A percentile compares a stretch with the other conserved stretches of the same genome.
These are phyloP conservation scores for Syzygium jambos DNA, from an alignment of 345 rosid genomes.

Conservation along the genomic window DNA sequence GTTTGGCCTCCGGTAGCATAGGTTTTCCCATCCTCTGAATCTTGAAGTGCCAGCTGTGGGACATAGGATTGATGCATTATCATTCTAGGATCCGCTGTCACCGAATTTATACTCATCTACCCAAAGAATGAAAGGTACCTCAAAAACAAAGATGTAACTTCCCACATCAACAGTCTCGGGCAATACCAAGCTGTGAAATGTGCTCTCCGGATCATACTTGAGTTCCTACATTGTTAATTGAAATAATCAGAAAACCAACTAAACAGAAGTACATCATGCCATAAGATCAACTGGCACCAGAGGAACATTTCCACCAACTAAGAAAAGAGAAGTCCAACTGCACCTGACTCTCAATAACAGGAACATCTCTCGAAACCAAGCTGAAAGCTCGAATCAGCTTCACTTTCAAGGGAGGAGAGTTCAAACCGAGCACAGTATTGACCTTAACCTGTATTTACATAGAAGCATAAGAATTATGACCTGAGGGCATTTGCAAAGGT, in stretches of 20 bases:
- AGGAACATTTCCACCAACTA: background rate
- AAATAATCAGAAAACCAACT: background rate
- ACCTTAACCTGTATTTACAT: slow-evolving; percentile 60
- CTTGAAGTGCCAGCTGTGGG: slow-evolving; percentile 52
- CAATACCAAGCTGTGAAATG: slow-evolving; percentile 36
- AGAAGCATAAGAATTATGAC: background rate
- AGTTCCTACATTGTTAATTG: slow-evolving; percentile 51
- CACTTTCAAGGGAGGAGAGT: slow-evolving; percentile 74
- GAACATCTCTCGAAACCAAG: slow-evolving; percentile 39
- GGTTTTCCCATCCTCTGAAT: slow-evolving; percentile 41
- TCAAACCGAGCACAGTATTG: slow-evolving; percentile 75
- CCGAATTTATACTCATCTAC: background rate
- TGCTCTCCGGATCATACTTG: slow-evolving; percentile 46
- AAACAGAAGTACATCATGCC: background rate
- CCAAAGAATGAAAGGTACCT: slow-evolving; percentile 35
- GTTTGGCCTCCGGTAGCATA: slow-evolving; percentile 58
- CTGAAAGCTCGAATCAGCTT: slow-evolving; percentile 48
- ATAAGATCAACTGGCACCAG: background rate
- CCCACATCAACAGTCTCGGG: slow-evolving; percentile 74
- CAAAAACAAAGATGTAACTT: slow-evolving; percentile 65
- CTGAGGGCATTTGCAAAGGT: background rate
- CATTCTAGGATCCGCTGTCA: background rate
- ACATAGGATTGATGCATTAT: slow-evolving; percentile 1
- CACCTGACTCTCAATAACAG: slow-evolving; percentile 69
- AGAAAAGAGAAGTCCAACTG: background rate